Evolutionary conservation across 345 rosid genomes (phyloP), one percentile per base, ranked within the genome.

Genomic region (Lagerstroemia speciosa): DNA sequence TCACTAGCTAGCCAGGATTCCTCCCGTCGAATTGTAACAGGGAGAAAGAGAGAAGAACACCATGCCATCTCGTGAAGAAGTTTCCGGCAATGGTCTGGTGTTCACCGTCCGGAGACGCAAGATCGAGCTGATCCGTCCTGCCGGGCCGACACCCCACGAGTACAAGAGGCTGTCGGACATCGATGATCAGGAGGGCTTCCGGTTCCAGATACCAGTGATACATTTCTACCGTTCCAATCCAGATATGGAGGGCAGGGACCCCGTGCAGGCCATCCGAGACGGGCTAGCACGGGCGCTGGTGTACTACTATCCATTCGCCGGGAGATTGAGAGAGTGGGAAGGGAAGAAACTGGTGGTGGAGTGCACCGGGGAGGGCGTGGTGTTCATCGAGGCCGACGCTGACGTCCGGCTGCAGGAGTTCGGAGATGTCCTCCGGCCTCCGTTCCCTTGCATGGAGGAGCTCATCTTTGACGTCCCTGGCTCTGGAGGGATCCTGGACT

Each of bases 321-420:
- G 92, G 19, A 69, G 87, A 67, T 82, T 85, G 31, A 71, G 77
- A 29, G 85, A 87, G 65, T 71, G 74, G 15, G 45, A 68, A 0
- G 75, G 80, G 72, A 70, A 81, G 11, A 85, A 83, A 61, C 88
- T 85, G 3, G 66, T 71, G 37, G 86, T 87, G 81, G 92, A 85
- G n/a, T 87, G 89, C 46, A 79, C 77, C 41, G 83, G 81, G 0
- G 89, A 83, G 41, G 89, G 89, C 5, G 75, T 73, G 38, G 0
- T 79, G 75, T 80, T 86, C 66, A 75, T 79, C 2, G 91, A 84
- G 37, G 91, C 85, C 1, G 84, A 84, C 43, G 86, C 89, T 14
- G 82, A 84, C 36, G 84, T 81, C 31, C 20, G 79, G 6, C 79
- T 86, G 7, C 65, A 77, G 6, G 74, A 80, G 34, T 75, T 86